Evolutionary conservation across 495 filamentous ascomycete species (phyloP), one percentile per base, ranked within the genome.

Genomic region (Penicillium taxi): DNA sequence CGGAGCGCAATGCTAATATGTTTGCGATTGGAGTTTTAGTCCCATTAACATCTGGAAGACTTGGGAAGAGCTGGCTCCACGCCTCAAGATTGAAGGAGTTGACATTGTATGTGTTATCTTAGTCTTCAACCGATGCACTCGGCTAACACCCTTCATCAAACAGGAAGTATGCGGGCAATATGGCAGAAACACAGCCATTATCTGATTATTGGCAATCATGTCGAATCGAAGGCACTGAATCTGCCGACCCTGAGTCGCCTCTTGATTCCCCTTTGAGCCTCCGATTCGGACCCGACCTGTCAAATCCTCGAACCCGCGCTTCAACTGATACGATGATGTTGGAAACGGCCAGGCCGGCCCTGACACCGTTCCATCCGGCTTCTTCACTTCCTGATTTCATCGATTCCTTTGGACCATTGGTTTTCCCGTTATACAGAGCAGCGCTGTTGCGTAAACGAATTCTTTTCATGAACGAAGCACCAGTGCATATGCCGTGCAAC

Each of bases 341-440:
- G 47, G 69, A 82, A 32, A 74, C 77, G 11, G 68, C 75, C 14
- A 82, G 80, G 24, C 84, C 86, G 58, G 66, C 72, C 46, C 61
- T 95, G 34, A 81, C 83, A 6, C 73, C 81, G 15, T 81, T 74
- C 42, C 91, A 98, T 53, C 91, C 91, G 3, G 87, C 87, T 2
- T 79, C 84, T 49, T 90, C 86, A 24, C 73, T 96, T 34, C 70
- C 78, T 1, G 67, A 70, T 20, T 77, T 93, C 29, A 62, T 94
- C 21, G 82, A 90, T 37, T 75, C 73, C 7, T 93, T 96, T 55
- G 91, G 91, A 0, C 91, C 91, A 0, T 63, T 98, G 30, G 72
- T 96, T 13, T 96, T 93, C 52, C 87, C 91, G 0, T 68, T 98
- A 23, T 82, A 94, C 42, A 76, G 89, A 46, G 88, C 87, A n/a